A percentile compares a stretch with the other conserved stretches of the same genome.
phyloP scores from a whole-genome alignment of 2,329 filamentous ascomycete species.

The Colletotrichum sp. region DNA sequence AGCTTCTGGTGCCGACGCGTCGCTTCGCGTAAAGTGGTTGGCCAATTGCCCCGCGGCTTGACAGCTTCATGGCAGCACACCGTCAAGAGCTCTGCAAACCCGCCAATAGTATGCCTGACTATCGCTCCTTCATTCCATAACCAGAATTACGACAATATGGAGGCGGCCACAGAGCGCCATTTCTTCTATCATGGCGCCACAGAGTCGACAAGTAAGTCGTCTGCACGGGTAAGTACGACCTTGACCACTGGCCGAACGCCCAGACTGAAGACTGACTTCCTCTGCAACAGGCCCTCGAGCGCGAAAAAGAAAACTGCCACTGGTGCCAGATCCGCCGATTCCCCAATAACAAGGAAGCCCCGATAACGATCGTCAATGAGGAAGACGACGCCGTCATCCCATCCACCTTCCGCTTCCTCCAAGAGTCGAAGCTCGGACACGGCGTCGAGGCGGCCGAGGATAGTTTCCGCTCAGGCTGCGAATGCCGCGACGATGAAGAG shows the following conservation, averaged over 20 bases:
- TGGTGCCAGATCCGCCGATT: slow-evolving; percentile 67
- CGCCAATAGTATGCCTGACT: neutral
- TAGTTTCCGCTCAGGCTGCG: slow-evolving; percentile 73
- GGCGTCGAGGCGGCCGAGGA: slow-evolving; percentile 65
- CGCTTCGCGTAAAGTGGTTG: slow-evolving; percentile 20
- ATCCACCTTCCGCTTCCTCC: slow-evolving; percentile 72
- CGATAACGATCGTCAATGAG: slow-evolving; percentile 70
- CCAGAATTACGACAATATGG: slow-evolving; percentile 40
- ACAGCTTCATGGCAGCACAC: neutral
- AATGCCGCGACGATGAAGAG: slow-evolving; percentile 64
- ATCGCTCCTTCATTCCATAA: neutral
- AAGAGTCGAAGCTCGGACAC: slow-evolving; percentile 61
- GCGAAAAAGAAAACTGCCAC: slow-evolving; percentile 56
- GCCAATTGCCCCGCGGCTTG: neutral
- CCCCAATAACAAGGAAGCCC: slow-evolving; percentile 49
- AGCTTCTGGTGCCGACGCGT: neutral
- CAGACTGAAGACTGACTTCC: neutral
- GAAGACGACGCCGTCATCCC: slow-evolving; percentile 63
- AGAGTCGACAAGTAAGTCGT: neutral
- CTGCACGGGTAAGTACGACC: slow-evolving; percentile 15
- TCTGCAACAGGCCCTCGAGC: slow-evolving; percentile 34
- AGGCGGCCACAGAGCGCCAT: slow-evolving; percentile 49
- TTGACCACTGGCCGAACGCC: neutral
- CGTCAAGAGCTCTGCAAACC: neutral
- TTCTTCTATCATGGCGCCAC: slow-evolving; percentile 53